A percentile compares a stretch with the other conserved stretches of the same genome.
Conservation (phyloP, 805 yeast species). For the Metschnikowia koreensis region DNA sequence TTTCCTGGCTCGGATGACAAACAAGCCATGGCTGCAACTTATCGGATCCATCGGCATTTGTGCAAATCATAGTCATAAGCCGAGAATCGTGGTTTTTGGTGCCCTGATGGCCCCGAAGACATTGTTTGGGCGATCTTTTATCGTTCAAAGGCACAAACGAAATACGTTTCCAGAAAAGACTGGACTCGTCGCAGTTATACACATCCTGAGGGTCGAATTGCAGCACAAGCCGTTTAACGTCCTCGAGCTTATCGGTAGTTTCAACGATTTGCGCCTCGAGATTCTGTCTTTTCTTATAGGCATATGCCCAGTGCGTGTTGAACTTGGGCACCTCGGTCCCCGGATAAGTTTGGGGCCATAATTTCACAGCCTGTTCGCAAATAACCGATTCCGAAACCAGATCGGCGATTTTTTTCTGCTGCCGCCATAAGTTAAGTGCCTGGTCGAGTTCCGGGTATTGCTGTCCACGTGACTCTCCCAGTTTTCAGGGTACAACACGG, state of each 20-base stretch:
- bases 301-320: too few relatives aligned
- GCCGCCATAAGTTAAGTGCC: neutral
- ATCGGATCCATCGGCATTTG: neutral
- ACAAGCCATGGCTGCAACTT: neutral
- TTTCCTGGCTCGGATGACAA: neutral
- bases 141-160: too few relatives aligned
- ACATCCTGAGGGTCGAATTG: neutral
- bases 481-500: neutral
- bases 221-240: neutral
- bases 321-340: neutral
- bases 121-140: too few relatives aligned
- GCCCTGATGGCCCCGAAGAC: neutral
- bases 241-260: neutral
- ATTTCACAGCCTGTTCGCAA: neutral
- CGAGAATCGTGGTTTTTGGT: neutral
- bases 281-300: too few relatives aligned
- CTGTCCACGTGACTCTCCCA: neutral
- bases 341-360: neutral
- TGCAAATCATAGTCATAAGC: neutral
- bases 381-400: neutral
- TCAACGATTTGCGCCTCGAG: neutral
- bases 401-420: too few relatives aligned
- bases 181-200: neutral
- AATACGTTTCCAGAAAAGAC: neutral
- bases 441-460: neutral